Conservation (phyloP, 2,329 filamentous ascomycete species). For the Talaromyces sp. region DNA sequence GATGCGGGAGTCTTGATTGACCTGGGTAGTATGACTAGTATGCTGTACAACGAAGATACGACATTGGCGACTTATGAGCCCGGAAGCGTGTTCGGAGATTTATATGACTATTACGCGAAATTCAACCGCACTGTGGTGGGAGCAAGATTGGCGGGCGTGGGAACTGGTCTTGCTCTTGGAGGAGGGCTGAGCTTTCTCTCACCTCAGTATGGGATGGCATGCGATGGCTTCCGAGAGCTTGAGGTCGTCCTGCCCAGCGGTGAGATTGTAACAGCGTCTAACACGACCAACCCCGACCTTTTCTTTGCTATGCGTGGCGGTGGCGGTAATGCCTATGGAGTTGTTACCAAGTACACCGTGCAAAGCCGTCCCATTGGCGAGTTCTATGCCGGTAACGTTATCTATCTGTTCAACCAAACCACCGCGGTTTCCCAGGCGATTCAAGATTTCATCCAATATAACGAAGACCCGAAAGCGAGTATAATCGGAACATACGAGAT, state of each 20-base stretch:
- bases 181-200: slow-evolving; percentile 9
- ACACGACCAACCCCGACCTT: slow-evolving; percentile 28
- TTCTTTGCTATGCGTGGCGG: slow-evolving; percentile 51
- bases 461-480: slow-evolving; percentile 29
- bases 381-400: slow-evolving; percentile 25
- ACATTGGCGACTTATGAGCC: background rate
- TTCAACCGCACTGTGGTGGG: background rate
- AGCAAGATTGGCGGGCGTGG: slow-evolving; percentile 1
- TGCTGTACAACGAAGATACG: background rate
- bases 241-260: slow-evolving; percentile 7
- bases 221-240: slow-evolving; percentile 7
- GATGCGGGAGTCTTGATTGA: slow-evolving; percentile 27
- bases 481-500: slow-evolving; percentile 32
- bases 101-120: background rate
- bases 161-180: slow-evolving; percentile 6
- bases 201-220: slow-evolving; percentile 9
- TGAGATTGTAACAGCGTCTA: slow-evolving; percentile 9
- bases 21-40: slow-evolving; percentile 24
- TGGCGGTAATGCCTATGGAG: slow-evolving; percentile 46
- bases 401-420: slow-evolving; percentile 22
- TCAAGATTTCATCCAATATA: slow-evolving; percentile 27
- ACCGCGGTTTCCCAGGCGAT: slow-evolving; percentile 23
- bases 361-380: slow-evolving; percentile 21
- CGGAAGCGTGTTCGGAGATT: background rate
- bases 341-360: slow-evolving; percentile 32